Evolutionary conservation across 805 yeast species (phyloP), one percentile per base, ranked within the genome.

Genomic region (Sungouiozyma ichnusensis): DNA sequence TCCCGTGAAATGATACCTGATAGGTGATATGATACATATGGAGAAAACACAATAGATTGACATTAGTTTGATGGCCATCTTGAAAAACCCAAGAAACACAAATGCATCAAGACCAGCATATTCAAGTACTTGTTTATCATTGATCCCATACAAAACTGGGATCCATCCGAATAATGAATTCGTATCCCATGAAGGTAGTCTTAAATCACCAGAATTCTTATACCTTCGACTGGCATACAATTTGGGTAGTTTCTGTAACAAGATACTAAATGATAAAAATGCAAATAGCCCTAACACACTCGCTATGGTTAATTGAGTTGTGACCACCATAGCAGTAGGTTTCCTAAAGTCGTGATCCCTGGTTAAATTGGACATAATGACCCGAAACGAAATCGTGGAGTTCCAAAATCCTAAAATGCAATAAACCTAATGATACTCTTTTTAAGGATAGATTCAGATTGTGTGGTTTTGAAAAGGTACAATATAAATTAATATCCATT

Each of bases 61-160:
- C 18, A 90, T 62, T 7, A 85, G 66, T 57, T 77, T 76, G 38
- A 88, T 84, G 46, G 92, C 75, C 84, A 87, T 85, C 46, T 84
- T 81, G 72, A 92, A 92, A 58, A 90, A 88, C 3, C 87, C 87
- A 27, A 90, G 64, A 55, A 85, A 90, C 38, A 92, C 97, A 63
- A 75, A 87, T 0, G 97, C 97, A 64, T 90, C 98, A 36, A 90
- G 64, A 0, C 98, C 98, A 2, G 97, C 95, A 54, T 80, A 81
- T 46, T 86, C 90, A 39, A 90, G 69, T 2, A 92, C 74, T 44
- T 86, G 87, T 14, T 74, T 69, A 51, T 90, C 97, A 19, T 72
- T 68, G 16, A 88, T 77, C 11, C 62, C 61, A 55, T 74, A 74
- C 13, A 90, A 64, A 0, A 77, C 74, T 0, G 79, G 74, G 7